Percentiles rank a stretch among this genome's conserved stretches.
phyloP scores from a whole-genome alignment of 2,329 filamentous ascomycete genomes.

The Penicillium expansum region DNA sequence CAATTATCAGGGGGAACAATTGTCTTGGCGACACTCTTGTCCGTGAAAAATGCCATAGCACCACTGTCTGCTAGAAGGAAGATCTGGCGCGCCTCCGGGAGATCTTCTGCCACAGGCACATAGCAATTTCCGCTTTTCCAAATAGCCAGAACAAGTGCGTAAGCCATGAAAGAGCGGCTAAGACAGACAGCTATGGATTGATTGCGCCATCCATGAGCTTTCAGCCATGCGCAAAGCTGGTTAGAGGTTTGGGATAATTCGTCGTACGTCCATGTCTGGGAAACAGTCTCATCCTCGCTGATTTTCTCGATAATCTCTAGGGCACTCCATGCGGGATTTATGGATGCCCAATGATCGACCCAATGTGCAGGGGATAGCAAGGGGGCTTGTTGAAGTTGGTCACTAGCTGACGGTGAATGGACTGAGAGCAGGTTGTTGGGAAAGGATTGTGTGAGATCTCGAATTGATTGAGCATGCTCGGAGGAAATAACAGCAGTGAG shows the following conservation, averaged over 20 bases:
- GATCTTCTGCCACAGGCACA: slow-evolving; percentile 12
- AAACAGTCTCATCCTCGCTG: not conserved
- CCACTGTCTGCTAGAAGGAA: slow-evolving; percentile 3
- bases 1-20: slow-evolving; percentile 1
- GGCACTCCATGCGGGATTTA: not conserved
- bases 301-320: slow-evolving; percentile 1
- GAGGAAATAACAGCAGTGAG: not conserved
- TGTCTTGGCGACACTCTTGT: not conserved
- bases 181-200: slow-evolving; percentile 2
- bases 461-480: not conserved
- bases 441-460: not conserved
- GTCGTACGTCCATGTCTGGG: slow-evolving; percentile 1
- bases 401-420: not conserved
- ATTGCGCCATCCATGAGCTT: not conserved
- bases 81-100: slow-evolving; percentile 7
- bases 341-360: slow-evolving; percentile 6
- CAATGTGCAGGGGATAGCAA: not conserved
- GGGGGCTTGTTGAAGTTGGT: not conserved
- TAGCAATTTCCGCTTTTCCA: slow-evolving; percentile 16
- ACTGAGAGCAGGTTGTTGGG: not conserved
- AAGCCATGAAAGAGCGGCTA: slow-evolving; percentile 8
- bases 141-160: slow-evolving; percentile 10
- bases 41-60: slow-evolving; percentile 7
- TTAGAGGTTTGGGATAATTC: not conserved
- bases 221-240: not conserved